phyloP scores from a whole-genome alignment of 208 protist genomes.

The Angomonas desouzai region DNA sequence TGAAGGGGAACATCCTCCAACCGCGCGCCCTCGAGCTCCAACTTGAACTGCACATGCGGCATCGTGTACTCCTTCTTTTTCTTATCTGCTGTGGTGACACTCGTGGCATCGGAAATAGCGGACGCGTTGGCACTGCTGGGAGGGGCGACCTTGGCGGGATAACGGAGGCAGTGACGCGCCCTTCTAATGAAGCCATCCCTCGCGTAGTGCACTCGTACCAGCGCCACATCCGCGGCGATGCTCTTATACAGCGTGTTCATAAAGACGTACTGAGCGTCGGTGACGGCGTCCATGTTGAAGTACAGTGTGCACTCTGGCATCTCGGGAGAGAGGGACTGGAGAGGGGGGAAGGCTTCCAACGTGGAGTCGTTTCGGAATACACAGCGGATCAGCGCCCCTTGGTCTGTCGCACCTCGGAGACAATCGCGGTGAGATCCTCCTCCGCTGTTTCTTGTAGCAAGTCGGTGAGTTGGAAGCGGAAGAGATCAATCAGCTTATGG shows the following conservation, averaged over 20 bases:
- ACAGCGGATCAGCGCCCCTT: slow-evolving; percentile 21
- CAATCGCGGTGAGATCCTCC: slow-evolving; percentile 27
- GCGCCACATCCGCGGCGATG: slow-evolving; percentile 46
- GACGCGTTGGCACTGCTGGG: slow-evolving; percentile 5
- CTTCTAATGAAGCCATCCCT: slow-evolving; percentile 51
- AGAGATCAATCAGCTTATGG: slow-evolving; percentile 25
- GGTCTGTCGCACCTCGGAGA: slow-evolving; percentile 20
- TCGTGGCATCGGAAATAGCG: background rate
- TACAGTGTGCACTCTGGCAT: slow-evolving; percentile 22
- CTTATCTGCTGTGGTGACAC: background rate
- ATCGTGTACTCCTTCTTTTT: background rate
- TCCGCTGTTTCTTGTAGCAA: slow-evolving; percentile 25
- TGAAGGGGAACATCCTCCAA: slow-evolving; percentile 49
- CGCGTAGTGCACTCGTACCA: slow-evolving; percentile 56
- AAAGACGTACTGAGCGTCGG: slow-evolving; percentile 32
- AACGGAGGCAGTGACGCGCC: slow-evolving; percentile 14
- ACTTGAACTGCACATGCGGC: slow-evolving; percentile 44
- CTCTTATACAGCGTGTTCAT: slow-evolving; percentile 32
- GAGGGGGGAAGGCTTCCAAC: slow-evolving; percentile 20
- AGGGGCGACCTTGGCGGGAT: background rate
- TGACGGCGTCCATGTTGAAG: slow-evolving; percentile 49
- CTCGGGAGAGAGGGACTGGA: background rate
- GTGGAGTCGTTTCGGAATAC: slow-evolving; percentile 23
- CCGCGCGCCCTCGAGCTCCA: slow-evolving; percentile 54
- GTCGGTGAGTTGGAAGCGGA: slow-evolving; percentile 20